phyloP scores from a whole-genome alignment of 192 early-diverging fungal species.

The Geosiphon pyriformis region DNA sequence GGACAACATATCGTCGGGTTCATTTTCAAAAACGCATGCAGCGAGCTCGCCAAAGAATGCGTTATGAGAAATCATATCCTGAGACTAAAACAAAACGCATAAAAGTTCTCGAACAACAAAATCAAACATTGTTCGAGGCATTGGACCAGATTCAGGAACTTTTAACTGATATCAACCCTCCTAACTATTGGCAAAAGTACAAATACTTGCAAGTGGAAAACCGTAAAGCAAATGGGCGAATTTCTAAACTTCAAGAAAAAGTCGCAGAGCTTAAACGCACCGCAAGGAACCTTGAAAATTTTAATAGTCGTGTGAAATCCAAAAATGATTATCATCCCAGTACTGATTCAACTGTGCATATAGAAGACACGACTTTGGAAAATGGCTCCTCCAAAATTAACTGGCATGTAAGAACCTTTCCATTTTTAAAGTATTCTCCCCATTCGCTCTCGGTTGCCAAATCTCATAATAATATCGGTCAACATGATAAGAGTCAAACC shows the following conservation, averaged over 20 bases:
- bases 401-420: no score
- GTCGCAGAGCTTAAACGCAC: not conserved
- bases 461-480: no score
- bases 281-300: slow-evolving; percentile 2
- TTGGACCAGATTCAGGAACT: slow-evolving; percentile 21
- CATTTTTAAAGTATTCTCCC: no score
- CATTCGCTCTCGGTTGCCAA: no score
- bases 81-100: slow-evolving; percentile 5
- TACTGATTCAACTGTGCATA: no score
- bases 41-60: not conserved
- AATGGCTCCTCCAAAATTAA: no score
- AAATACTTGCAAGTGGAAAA: slow-evolving; percentile 1
- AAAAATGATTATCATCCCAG: no score
- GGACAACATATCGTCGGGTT: slow-evolving; percentile 20
- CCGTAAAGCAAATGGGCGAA: not conserved
- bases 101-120: slow-evolving; percentile 2
- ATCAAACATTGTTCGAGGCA: slow-evolving; percentile 18
- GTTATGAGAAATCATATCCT: no score
- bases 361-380: no score
- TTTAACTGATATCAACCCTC: slow-evolving; percentile 25
- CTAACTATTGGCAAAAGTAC: slow-evolving; percentile 22
- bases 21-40: slow-evolving; percentile 1
- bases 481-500: no score
- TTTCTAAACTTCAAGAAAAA: slow-evolving; percentile 8
- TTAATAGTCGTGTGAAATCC: not conserved